phyloP scores from a whole-genome alignment of 2,329 filamentous ascomycete species.

The Paramyrothecium sp. region DNA sequence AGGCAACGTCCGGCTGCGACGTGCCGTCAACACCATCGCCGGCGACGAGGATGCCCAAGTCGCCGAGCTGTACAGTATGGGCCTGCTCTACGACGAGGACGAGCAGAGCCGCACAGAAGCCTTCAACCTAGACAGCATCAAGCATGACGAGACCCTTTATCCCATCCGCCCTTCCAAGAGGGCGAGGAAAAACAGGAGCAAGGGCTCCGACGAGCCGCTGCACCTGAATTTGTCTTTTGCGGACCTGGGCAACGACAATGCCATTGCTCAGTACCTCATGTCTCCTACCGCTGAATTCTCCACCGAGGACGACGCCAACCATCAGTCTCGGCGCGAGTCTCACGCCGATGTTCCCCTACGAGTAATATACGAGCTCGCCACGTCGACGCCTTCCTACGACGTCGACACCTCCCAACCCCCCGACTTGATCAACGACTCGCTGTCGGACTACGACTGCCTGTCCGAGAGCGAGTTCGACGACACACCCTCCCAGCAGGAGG shows the following conservation, averaged over 20 bases:
- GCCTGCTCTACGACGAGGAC: slow-evolving; percentile 43
- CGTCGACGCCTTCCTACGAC: slow-evolving; percentile 28
- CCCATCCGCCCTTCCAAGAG: slow-evolving; percentile 34
- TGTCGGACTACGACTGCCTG: slow-evolving; percentile 35
- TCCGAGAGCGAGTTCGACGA: slow-evolving; percentile 33
- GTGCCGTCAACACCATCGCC: slow-evolving; percentile 9
- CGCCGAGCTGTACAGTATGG: slow-evolving; percentile 41
- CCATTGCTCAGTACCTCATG: slow-evolving; percentile 34
- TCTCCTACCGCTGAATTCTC: slow-evolving; percentile 13
- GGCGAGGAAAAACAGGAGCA: slow-evolving; percentile 21
- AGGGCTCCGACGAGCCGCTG: slow-evolving; percentile 22
- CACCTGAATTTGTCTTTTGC: slow-evolving; percentile 41
- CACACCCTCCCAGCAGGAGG: slow-evolving; percentile 26
- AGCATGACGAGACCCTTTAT: slow-evolving; percentile 35
- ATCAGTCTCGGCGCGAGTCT: slow-evolving; percentile 3
- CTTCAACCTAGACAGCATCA: slow-evolving; percentile 39
- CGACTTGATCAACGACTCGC: slow-evolving; percentile 28
- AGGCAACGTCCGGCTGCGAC: slow-evolving; percentile 22
- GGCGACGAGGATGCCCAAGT: slow-evolving; percentile 31
- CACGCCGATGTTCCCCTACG: slow-evolving; percentile 30
- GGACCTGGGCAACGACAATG: slow-evolving; percentile 37
- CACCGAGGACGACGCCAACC: slow-evolving; percentile 13
- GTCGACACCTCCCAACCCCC: slow-evolving; percentile 34
- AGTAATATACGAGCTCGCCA: slow-evolving; percentile 38
- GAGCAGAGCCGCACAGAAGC: slow-evolving; percentile 26